phyloP scores from a whole-genome alignment of 2,329 filamentous ascomycete genomes.

The Aureobasidium vineae region DNA sequence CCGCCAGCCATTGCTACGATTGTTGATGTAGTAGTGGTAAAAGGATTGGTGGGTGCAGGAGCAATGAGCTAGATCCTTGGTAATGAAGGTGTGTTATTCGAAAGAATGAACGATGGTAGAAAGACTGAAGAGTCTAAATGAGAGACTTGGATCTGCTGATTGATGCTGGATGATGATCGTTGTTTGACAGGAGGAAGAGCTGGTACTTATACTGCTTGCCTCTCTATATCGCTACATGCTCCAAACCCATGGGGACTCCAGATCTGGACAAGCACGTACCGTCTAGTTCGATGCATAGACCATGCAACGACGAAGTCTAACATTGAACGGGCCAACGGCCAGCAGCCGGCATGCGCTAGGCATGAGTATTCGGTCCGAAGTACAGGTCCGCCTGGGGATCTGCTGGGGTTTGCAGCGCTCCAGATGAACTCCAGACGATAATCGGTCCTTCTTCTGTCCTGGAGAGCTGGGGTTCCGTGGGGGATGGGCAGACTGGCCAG shows the following conservation, averaged over 20 bases:
- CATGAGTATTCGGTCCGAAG: constrained; percentile 14
- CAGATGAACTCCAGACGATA: constrained; percentile 3
- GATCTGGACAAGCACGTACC: constrained; percentile 24
- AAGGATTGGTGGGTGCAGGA: background rate
- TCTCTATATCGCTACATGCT: background rate
- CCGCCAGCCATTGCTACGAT: constrained; percentile 42
- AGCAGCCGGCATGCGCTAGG: constrained; percentile 13
- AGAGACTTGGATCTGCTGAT: constrained; percentile 25
- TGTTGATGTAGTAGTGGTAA: constrained; percentile 9
- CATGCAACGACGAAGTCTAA: constrained; percentile 24
- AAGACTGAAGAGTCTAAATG: constrained; percentile 22
- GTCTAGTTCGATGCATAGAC: constrained; percentile 16
- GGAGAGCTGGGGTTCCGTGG: constrained; percentile 19
- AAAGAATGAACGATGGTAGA: constrained; percentile 17
- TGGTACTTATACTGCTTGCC: constrained; percentile 23
- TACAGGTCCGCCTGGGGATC: background rate
- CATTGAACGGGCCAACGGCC: background rate
- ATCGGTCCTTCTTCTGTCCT: constrained; percentile 12
- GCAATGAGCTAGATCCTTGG: constrained; percentile 16
- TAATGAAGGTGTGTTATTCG: constrained; percentile 19
- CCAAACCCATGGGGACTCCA: constrained; percentile 25
- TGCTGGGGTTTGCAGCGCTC: background rate
- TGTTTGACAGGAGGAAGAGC: background rate
- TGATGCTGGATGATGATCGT: constrained; percentile 20
- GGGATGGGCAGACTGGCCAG: constrained; percentile 14